Evolutionary conservation across 2,329 filamentous ascomycete species (phyloP), one percentile per base, ranked within the genome.

Genomic region (Calonectria honghensis): DNA sequence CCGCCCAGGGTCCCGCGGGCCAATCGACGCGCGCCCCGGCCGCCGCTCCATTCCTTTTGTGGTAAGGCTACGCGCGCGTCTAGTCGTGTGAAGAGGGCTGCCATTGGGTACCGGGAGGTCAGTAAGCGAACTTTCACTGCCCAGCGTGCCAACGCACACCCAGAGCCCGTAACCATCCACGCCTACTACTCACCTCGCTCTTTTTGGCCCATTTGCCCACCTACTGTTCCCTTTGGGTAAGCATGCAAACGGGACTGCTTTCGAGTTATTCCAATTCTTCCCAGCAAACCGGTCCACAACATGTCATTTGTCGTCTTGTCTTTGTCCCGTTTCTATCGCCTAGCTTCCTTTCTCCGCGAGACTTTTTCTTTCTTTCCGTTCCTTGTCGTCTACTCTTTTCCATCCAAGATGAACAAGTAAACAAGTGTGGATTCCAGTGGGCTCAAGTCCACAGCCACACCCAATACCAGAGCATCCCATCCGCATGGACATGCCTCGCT

Each of bases 41-140:
- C 37, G 32, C 14, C 29, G 52, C 73, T 35, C 78, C 72, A 76
- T 72, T 18, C 79, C 68, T 1, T 7, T 78, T 77, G 27, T 6
- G 73, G 79, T 65, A 71, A 72, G 75, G 72, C 35, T 75, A 77
- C 79, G 81, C 81, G 82, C 82, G 82, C 82, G 82, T 83, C 76
- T 83, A 82, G 73, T 66, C 71, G 70, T 72, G 72, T 73, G 68
- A 73, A 64, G 69, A 65, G 74, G 64, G 48, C 70, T 77, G 72
- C 70, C 63, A 83, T 83, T 83, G 82, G 82, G 74, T 79, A 82
- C 80, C 80, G 80, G 78, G 69, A 77, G 73, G 76, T 75, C 75
- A 75, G 75, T 77, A 83, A 81, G 79, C 82, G 82, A 83, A 78
- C 79, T 68, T 76, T 73, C 61, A 69, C 73, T 78, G 73, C 65